Percentiles rank a stretch among this genome's conserved stretches.
phyloP scores from a whole-genome alignment of 1,139 yeast species.

The Yamadazyma mexicana region DNA sequence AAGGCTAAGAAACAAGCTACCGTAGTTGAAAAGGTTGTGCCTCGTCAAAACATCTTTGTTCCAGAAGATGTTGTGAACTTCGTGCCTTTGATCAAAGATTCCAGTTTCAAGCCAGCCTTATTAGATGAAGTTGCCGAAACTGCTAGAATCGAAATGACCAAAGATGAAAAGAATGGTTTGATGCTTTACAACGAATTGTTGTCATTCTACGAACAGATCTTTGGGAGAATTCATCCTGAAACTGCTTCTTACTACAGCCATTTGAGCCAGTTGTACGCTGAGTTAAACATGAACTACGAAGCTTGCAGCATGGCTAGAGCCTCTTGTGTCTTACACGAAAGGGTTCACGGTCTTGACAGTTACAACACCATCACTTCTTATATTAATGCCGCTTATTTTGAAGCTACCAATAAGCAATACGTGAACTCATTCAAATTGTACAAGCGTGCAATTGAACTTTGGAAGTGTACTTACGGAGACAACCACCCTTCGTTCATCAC shows the following conservation, averaged over 20 bases:
- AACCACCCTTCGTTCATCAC: constrained; percentile 72
- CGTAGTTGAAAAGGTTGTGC: constrained; percentile 20
- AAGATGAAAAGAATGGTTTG: constrained; percentile 50
- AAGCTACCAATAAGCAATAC: constrained; percentile 58
- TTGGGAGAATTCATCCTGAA: constrained; percentile 78
- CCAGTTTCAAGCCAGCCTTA: constrained; percentile 63
- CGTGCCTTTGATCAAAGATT: constrained; percentile 72
- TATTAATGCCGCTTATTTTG: constrained; percentile 74
- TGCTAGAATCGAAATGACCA: constrained; percentile 55
- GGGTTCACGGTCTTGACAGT: constrained; percentile 79
- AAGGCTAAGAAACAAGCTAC: constrained; percentile 33
- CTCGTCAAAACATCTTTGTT: constrained; percentile 45
- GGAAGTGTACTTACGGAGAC: constrained; percentile 54
- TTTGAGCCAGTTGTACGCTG: constrained; percentile 68
- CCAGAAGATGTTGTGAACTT: constrained; percentile 66
- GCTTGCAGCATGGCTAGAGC: constrained; percentile 73
- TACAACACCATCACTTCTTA: constrained; percentile 72
- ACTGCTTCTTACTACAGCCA: constrained; percentile 70
- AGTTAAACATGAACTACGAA: constrained; percentile 53
- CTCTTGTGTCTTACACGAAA: constrained; percentile 73
- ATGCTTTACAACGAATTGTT: constrained; percentile 68
- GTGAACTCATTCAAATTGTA: constrained; percentile 64
- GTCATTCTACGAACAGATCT: constrained; percentile 76
- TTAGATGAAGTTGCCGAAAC: constrained; percentile 80
- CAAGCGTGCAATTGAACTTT: constrained; percentile 57